Percentiles rank a stretch among this genome's conserved stretches.
Evolutionary conservation across 371 early-diverging fungal genomes (phyloP).

Genomic region (Saksenaea vasiformis): DNA sequence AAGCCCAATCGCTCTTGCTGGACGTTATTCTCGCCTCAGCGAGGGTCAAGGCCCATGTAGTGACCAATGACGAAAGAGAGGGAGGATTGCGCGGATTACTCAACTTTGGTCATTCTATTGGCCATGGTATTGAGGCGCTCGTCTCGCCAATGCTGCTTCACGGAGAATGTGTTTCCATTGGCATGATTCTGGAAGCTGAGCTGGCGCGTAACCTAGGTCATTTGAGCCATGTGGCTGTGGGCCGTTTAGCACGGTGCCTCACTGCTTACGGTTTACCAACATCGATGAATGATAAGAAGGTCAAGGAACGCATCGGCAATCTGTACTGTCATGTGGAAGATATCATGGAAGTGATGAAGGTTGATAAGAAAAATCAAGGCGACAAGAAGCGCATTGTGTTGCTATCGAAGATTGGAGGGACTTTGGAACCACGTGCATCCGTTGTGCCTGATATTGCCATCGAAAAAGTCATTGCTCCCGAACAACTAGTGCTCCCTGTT

Average conservation of each 20-base stretch:
- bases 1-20: conserved; percentile 68
- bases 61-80: conserved; percentile 95
- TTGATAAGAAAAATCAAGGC: conserved; percentile 97
- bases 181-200: conserved; percentile 95
- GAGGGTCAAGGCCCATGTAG: conserved; percentile 92
- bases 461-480: conserved; percentile 77
- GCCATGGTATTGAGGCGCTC: conserved; percentile 96
- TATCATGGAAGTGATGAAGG: conserved; percentile 87
- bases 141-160: conserved; percentile 90
- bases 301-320: conserved; percentile 66
- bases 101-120: conserved; percentile 97
- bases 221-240: conserved; percentile 86
- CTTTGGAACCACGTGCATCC: conserved; percentile 82
- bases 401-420: conserved; percentile 81
- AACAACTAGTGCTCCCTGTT: conserved; percentile 71
- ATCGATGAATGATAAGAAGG: conserved; percentile 77
- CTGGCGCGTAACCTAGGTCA: conserved; percentile 88
- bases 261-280: conserved; percentile 88
- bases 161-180: conserved; percentile 96
- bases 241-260: conserved; percentile 86
- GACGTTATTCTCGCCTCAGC: conserved; percentile 89
- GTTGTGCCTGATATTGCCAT: conserved; percentile 84
- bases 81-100: conserved; percentile 92
- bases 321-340: conserved; percentile 74
- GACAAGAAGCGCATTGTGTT: conserved; percentile 93